Conservation (phyloP, 1,139 yeast species). For the Yamadazyma blattariae region DNA sequence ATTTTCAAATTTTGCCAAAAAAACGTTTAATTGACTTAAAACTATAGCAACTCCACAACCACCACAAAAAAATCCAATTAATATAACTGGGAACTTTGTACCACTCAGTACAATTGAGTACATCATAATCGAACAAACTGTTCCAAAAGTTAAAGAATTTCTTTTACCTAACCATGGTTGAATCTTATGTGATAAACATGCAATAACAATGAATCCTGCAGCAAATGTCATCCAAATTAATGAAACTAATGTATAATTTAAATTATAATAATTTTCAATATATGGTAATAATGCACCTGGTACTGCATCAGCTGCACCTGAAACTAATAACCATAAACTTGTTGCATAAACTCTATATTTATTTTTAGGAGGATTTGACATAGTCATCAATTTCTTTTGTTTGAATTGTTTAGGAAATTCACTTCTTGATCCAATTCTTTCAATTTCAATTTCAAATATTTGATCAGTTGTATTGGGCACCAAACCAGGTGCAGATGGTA, state of each 20-base stretch:
- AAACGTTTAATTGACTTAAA: constrained; percentile 56
- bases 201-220: constrained; percentile 39
- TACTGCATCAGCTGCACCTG: constrained; percentile 43
- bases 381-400: constrained; percentile 14
- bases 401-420: background rate
- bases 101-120: constrained; percentile 39
- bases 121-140: constrained; percentile 31
- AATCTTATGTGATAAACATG: constrained; percentile 35
- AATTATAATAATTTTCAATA: constrained; percentile 34
- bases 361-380: constrained; percentile 41
- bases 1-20: constrained; percentile 47
- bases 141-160: constrained; percentile 35
- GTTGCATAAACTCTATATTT: constrained; percentile 38
- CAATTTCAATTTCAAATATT: background rate
- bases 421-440: background rate
- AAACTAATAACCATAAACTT: constrained; percentile 35
- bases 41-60: constrained; percentile 59
- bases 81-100: constrained; percentile 37
- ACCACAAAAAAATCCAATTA: constrained; percentile 53
- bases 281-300: constrained; percentile 48
- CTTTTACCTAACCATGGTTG: constrained; percentile 41
- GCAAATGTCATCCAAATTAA: constrained; percentile 47
- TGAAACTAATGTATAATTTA: constrained; percentile 40
- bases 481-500: background rate
- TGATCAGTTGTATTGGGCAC: background rate